Conservation (phyloP, 2,329 filamentous ascomycete species). For the Xylariaceae sp. region DNA sequence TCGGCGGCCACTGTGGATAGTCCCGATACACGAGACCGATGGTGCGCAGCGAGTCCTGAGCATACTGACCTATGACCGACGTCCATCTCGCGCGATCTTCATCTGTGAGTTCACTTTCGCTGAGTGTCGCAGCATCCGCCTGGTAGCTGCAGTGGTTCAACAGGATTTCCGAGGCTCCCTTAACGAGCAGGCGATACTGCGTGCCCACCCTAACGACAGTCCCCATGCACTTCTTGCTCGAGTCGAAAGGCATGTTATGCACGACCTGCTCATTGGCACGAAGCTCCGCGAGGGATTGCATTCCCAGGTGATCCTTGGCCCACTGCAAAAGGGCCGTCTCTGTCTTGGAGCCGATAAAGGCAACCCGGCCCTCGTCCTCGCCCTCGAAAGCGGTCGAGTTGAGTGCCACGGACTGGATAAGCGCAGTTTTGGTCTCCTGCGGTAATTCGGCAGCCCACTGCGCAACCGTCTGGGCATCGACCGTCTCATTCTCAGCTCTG, state of each 20-base stretch:
- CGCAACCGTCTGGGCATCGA: constrained; percentile 19
- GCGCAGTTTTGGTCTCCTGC: constrained; percentile 28
- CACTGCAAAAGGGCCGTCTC: constrained; percentile 49
- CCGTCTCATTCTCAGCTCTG: constrained; percentile 23
- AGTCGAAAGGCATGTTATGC: constrained; percentile 72
- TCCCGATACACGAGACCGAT: constrained; percentile 81
- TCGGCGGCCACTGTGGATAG: constrained; percentile 78
- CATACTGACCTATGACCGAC: constrained; percentile 76
- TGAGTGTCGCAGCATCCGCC: constrained; percentile 39
- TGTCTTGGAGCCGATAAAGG: constrained; percentile 52
- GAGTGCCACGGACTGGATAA: constrained; percentile 44
- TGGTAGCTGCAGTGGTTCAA: constrained; percentile 48
- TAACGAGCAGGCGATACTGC: constrained; percentile 54
- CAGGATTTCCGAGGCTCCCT: constrained; percentile 62
- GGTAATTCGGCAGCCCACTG: constrained; percentile 30
- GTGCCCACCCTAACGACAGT: constrained; percentile 48
- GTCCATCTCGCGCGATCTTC: too few species aligned
- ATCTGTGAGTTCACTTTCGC: constrained; percentile 51
- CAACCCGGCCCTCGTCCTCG: constrained; percentile 38
- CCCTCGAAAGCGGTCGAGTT: constrained; percentile 55
- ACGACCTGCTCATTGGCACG: constrained; percentile 54
- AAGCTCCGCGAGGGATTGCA: constrained; percentile 60
- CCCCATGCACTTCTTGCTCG: constrained; percentile 67
- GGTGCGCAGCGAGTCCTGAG: constrained; percentile 72
- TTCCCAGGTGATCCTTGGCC: constrained; percentile 60